Evolutionary conservation across 2,329 filamentous ascomycete species (phyloP).

Genomic region (Paraconiothyrium sp.): DNA sequence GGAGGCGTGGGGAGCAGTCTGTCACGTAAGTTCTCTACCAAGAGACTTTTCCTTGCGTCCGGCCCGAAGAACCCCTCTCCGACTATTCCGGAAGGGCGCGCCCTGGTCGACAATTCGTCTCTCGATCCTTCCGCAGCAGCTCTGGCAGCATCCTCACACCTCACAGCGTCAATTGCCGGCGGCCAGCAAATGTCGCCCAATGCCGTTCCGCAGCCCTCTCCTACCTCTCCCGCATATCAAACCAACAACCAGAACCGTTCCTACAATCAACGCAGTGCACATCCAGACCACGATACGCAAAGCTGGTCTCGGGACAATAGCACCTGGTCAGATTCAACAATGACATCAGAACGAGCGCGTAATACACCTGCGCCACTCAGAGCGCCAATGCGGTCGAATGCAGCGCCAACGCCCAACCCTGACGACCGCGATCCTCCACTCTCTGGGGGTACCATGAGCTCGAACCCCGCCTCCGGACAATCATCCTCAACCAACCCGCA

Average conservation of each 20-base stretch:
- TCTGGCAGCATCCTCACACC: slow-evolving; percentile 60
- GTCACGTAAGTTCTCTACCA: slow-evolving; percentile 63
- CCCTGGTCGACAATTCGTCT: slow-evolving; percentile 52
- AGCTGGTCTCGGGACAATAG: slow-evolving; percentile 42
- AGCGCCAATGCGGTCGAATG: slow-evolving; percentile 41
- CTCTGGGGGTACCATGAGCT: slow-evolving; percentile 44
- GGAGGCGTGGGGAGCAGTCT: slow-evolving; percentile 55
- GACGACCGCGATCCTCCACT: slow-evolving; percentile 49
- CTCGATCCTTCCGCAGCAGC: slow-evolving; percentile 62
- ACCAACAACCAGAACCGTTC: slow-evolving; percentile 34
- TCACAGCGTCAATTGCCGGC: slow-evolving; percentile 58
- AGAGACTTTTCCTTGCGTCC: slow-evolving; percentile 61
- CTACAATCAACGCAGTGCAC: slow-evolving; percentile 42
- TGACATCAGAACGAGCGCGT: slow-evolving; percentile 40
- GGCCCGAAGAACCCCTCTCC: slow-evolving; percentile 62
- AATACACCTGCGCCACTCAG: slow-evolving; percentile 46
- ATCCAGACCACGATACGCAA: slow-evolving; percentile 44
- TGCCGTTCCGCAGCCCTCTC: slow-evolving; percentile 56
- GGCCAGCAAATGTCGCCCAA: slow-evolving; percentile 53
- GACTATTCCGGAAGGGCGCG: slow-evolving; percentile 57
- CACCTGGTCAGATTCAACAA: slow-evolving; percentile 42
- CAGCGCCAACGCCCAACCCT: slow-evolving; percentile 40
- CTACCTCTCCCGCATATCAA: slow-evolving; percentile 61
- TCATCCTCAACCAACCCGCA: slow-evolving; percentile 56
- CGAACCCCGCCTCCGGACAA: slow-evolving; percentile 30